Evolutionary conservation across 2,329 filamentous ascomycete species (phyloP).

Genomic region (Trichoderma lentiforme): DNA sequence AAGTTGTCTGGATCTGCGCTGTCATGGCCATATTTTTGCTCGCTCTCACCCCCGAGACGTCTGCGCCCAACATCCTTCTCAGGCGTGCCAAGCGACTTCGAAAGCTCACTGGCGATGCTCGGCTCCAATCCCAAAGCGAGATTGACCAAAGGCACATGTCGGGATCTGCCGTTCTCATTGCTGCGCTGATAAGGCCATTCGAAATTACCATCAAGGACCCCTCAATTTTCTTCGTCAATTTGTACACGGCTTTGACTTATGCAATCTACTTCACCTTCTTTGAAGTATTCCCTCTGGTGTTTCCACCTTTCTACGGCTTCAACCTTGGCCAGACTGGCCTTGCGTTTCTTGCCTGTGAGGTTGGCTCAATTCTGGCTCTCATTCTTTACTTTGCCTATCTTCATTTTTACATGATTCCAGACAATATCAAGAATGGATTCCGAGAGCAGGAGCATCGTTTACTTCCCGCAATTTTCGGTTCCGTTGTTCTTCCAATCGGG

Average conservation of each 20-base stretch:
- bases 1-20: slow-evolving; percentile 53
- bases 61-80: slow-evolving; percentile 50
- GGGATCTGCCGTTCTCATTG: slow-evolving; percentile 20
- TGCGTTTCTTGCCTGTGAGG: background rate
- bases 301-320: background rate
- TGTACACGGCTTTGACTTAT: slow-evolving; percentile 46
- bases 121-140: slow-evolving; percentile 23
- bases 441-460: background rate
- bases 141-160: slow-evolving; percentile 25
- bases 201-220: slow-evolving; percentile 35
- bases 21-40: slow-evolving; percentile 53
- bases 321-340: background rate
- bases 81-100: slow-evolving; percentile 55
- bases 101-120: slow-evolving; percentile 19
- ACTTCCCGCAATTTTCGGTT: background rate
- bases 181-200: slow-evolving; percentile 28
- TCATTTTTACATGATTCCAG: background rate
- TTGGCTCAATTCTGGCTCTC: background rate
- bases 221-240: slow-evolving; percentile 32
- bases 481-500: background rate
- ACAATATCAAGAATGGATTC: background rate
- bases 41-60: slow-evolving; percentile 57
- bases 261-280: slow-evolving; percentile 22
- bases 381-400: slow-evolving; percentile 3
- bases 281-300: background rate